phyloP scores from a whole-genome alignment of 257 asterid genomes.

The Nicotiana undulata region DNA sequence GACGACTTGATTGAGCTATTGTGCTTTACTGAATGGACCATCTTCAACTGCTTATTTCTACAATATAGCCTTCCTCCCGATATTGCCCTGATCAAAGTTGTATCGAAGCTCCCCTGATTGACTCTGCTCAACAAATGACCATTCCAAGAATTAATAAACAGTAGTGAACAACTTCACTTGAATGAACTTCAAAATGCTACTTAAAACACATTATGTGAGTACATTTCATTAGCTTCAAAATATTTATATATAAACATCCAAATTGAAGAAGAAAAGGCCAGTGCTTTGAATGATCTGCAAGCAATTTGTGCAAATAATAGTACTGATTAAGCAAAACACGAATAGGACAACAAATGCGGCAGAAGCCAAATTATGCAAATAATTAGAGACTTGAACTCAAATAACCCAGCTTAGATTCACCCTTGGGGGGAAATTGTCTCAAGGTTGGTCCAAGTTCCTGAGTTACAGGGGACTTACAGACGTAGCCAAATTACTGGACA shows the following conservation, averaged over 20 bases:
- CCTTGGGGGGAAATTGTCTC: neutral
- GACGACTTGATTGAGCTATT: slow-evolving; percentile 37
- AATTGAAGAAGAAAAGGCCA: neutral
- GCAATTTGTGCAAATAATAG: neutral
- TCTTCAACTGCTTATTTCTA: slow-evolving; percentile 24
- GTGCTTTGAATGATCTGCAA: neutral
- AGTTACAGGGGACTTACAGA: no score
- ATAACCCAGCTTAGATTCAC: neutral
- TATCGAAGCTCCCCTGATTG: slow-evolving; percentile 16
- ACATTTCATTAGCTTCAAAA: no score
- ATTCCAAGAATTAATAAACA: neutral
- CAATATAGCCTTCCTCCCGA: slow-evolving; percentile 21
- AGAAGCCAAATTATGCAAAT: neutral
- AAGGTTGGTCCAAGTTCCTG: neutral
- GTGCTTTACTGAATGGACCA: slow-evolving; percentile 16
- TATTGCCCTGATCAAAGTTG: slow-evolving; percentile 24
- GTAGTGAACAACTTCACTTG: neutral
- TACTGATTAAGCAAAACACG: neutral
- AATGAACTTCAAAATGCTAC: neutral
- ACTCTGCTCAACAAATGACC: slow-evolving; percentile 30
- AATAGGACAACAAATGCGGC: neutral
- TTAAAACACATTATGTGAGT: no score
- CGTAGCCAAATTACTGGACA: no score
- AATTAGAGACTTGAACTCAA: neutral
- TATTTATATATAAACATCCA: neutral